Evolutionary conservation across 805 yeast genomes (phyloP).

Genomic region (Candida coleopterorum): DNA sequence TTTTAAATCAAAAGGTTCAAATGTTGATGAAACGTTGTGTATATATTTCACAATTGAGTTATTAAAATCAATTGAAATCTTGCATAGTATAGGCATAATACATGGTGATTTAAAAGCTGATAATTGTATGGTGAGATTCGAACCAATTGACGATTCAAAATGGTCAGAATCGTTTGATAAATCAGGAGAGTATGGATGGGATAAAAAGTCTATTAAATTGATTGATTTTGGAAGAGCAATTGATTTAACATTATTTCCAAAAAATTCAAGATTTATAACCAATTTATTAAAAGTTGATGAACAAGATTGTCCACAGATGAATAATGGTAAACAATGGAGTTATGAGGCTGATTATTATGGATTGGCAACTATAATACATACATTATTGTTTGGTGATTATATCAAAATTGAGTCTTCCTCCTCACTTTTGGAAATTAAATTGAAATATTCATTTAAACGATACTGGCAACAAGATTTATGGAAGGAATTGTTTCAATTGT

Average conservation of each 20-base stretch:
- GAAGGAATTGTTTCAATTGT: conserved; percentile 56
- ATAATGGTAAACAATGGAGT: conserved; percentile 58
- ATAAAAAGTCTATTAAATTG: conserved; percentile 49
- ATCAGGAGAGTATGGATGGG: conserved; percentile 44
- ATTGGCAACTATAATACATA: conserved; percentile 67
- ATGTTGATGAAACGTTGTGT: conserved; percentile 57
- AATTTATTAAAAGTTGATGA: conserved; percentile 53
- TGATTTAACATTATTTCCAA: conserved; percentile 55
- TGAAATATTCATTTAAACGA: conserved; percentile 51
- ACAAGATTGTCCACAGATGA: conserved; percentile 72
- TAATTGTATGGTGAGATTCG: conserved; percentile 71
- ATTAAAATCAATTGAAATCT: conserved; percentile 48
- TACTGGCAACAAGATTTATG: conserved; percentile 76
- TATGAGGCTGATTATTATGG: conserved; percentile 84
- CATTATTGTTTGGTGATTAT: conserved; percentile 64
- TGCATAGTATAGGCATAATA: conserved; percentile 65
- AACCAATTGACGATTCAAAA: conserved; percentile 12
- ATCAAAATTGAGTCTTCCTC: conserved; percentile 39
- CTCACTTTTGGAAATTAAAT: conserved; percentile 26
- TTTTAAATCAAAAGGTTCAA: conserved; percentile 21
- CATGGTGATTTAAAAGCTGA: conserved; percentile 88
- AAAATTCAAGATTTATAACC: conserved; percentile 47
- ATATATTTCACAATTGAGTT: conserved; percentile 64
- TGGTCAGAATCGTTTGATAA: conserved; percentile 21
- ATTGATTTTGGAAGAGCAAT: conserved; percentile 83